Evolutionary conservation across 2,329 filamentous ascomycete genomes (phyloP).

Genomic region (Colletotrichum sp.): DNA sequence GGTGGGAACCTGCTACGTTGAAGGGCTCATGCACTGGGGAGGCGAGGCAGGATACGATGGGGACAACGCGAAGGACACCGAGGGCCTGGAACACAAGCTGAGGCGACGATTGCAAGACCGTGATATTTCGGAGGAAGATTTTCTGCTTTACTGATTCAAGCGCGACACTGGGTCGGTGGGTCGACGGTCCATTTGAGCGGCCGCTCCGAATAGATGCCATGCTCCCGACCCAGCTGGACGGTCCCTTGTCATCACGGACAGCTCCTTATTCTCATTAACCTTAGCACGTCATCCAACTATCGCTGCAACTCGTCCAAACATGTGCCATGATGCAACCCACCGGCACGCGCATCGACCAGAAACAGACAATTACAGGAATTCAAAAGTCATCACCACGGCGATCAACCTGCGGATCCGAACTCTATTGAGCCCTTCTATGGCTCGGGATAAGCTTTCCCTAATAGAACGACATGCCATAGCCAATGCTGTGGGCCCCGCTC

Average conservation of each 20-base stretch:
- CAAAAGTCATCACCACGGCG: not conserved
- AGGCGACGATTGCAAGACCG: not conserved
- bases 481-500: not conserved
- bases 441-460: not conserved
- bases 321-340: not conserved
- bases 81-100: not conserved
- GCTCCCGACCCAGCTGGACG: not conserved
- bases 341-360: not conserved
- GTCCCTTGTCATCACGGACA: not conserved
- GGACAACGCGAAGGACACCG: not conserved
- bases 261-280: not conserved
- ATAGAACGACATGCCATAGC: not conserved
- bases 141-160: not conserved
- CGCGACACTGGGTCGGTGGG: not conserved
- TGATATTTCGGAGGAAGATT: not conserved
- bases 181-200: not conserved
- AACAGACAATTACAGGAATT: not conserved
- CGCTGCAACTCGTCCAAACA: not conserved
- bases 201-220: not conserved
- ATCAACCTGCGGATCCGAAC: not conserved
- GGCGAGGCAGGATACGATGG: not conserved
- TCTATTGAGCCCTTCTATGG: not conserved
- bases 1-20: conserved; percentile 4
- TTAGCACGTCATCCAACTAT: not conserved
- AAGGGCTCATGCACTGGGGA: conserved; percentile 5